Conservation (phyloP, 2,329 filamentous ascomycete species). For the Fusarium sp. region DNA sequence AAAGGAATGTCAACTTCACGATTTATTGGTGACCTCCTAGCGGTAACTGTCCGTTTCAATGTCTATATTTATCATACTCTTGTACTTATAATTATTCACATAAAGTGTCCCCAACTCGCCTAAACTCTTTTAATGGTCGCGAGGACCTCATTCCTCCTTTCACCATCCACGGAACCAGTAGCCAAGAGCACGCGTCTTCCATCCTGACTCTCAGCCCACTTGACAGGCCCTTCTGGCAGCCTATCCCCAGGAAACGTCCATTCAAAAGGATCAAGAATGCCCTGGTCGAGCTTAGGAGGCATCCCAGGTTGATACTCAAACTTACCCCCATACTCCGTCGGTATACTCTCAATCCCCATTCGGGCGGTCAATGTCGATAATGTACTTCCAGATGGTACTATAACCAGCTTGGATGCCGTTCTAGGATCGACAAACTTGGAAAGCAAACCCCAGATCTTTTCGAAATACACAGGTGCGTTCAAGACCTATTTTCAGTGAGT, state of each 20-base stretch:
- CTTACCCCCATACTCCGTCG: conserved; percentile 1
- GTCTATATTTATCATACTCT: too few species aligned
- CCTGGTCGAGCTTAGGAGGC: background rate
- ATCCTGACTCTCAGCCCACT: background rate
- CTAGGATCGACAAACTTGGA: background rate
- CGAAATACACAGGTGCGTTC: background rate
- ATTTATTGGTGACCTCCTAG: too few species aligned
- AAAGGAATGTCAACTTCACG: too few species aligned
- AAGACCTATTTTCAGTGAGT: background rate
- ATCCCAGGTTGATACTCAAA: background rate
- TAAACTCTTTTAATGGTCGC: too few species aligned
- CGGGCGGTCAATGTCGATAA: background rate
- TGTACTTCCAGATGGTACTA: background rate
- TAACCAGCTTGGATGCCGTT: conserved; percentile 1
- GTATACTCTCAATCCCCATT: background rate
- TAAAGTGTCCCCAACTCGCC: too few species aligned
- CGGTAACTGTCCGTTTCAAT: too few species aligned
- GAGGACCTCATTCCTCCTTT: background rate
- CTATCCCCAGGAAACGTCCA: background rate
- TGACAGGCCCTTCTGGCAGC: background rate
- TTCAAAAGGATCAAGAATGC: background rate
- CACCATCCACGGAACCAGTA: background rate
- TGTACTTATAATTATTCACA: too few species aligned
- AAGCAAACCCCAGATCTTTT: conserved; percentile 2
- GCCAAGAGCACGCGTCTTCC: background rate